Percentiles rank a stretch among this genome's conserved stretches.
Evolutionary conservation across 179 eudicot species (phyloP).

Genomic region (Beta corolliflora): DNA sequence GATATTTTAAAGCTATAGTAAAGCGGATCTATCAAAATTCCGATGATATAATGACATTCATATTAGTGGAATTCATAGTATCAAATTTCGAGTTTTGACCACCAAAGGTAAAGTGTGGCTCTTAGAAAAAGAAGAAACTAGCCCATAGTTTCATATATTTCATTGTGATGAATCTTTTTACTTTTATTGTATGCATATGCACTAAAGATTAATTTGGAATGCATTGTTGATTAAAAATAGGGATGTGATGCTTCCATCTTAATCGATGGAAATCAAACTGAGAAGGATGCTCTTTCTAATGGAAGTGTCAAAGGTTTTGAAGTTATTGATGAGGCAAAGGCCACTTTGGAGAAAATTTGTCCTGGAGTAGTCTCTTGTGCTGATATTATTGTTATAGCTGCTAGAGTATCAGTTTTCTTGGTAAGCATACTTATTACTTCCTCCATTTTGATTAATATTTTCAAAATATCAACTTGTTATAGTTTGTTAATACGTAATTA

Average conservation of each 20-base stretch:
- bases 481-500: too few species aligned
- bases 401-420: constrained; percentile 42
- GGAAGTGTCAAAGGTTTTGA: constrained; percentile 47
- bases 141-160: background rate
- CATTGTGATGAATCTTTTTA: background rate
- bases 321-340: constrained; percentile 45
- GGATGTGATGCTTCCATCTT: constrained; percentile 51
- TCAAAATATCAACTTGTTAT: too few species aligned
- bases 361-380: constrained; percentile 54
- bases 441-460: too few species aligned
- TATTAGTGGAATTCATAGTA: too few species aligned
- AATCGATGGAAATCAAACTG: constrained; percentile 35
- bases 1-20: too few species aligned
- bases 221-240: background rate
- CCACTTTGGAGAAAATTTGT: constrained; percentile 44
- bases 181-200: background rate
- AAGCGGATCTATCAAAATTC: too few species aligned
- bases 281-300: constrained; percentile 43
- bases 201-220: background rate
- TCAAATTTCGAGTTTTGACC: too few species aligned
- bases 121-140: too few species aligned
- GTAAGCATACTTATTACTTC: constrained; percentile 23
- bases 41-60: too few species aligned
- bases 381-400: constrained; percentile 45
- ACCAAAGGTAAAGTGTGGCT: too few species aligned